A percentile compares a stretch with the other conserved stretches of the same genome.
phyloP scores from a whole-genome alignment of 2,329 filamentous ascomycete genomes.

The Salinomyces thailandicus region DNA sequence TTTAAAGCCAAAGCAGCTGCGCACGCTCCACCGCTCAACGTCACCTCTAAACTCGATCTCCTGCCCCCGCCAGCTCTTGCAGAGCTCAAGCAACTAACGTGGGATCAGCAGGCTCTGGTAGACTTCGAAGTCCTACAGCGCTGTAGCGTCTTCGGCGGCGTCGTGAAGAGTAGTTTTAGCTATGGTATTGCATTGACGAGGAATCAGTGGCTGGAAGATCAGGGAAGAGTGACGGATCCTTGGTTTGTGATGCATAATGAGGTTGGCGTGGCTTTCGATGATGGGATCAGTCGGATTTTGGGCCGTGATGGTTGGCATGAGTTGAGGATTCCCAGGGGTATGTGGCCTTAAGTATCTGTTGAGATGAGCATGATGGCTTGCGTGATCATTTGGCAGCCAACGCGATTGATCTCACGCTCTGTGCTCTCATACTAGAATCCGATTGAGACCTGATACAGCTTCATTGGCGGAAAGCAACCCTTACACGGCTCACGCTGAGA shows the following conservation, averaged over 20 bases:
- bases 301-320: constrained; percentile 18
- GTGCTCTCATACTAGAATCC: too few relatives aligned
- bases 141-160: constrained; percentile 35
- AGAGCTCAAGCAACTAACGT: constrained; percentile 30
- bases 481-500: too few relatives aligned
- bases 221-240: constrained; percentile 16
- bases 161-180: constrained; percentile 37
- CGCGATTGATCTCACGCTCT: too few relatives aligned
- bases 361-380: too few relatives aligned
- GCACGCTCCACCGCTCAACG: constrained; percentile 25
- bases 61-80: constrained; percentile 28
- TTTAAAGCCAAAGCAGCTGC: constrained; percentile 31
- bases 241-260: constrained; percentile 17
- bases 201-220: constrained; percentile 22
- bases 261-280: constrained; percentile 17
- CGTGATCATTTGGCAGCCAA: too few relatives aligned
- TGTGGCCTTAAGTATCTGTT: constrained; percentile 19
- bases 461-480: too few relatives aligned
- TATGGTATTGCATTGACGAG: constrained; percentile 40
- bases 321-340: constrained; percentile 17
- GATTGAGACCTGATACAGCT: too few relatives aligned
- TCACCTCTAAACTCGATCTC: constrained; percentile 36
- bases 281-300: constrained; percentile 20
- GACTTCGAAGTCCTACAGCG: constrained; percentile 42
- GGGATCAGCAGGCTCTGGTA: constrained; percentile 42